A percentile compares a stretch with the other conserved stretches of the same genome.
These are phyloP conservation scores for Gamarada debralockiae DNA, from an alignment of 495 filamentous ascomycete genomes.

Conservation along the genomic window DNA sequence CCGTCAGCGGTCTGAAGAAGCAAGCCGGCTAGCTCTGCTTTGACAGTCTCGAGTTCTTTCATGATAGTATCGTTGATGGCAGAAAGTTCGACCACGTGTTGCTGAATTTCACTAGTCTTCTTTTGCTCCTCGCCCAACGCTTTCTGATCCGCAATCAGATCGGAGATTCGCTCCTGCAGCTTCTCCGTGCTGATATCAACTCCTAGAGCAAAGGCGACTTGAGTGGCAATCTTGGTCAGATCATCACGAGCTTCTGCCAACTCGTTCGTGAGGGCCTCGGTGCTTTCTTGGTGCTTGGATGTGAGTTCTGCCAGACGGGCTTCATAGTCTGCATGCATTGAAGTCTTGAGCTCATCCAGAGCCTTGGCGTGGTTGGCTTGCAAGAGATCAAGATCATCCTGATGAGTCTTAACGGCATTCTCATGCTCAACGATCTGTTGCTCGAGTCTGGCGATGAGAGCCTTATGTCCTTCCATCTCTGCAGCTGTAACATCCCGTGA, in stretches of 20 bases:
- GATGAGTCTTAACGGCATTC: constrained; percentile 42
- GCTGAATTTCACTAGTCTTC: constrained; percentile 46
- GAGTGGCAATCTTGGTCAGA: constrained; percentile 56
- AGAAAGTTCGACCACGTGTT: constrained; percentile 43
- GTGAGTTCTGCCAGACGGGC: constrained; percentile 33
- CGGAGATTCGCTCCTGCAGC: constrained; percentile 48
- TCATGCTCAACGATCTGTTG: constrained; percentile 51
- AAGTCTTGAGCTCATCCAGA: constrained; percentile 44
- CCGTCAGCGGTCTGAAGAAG: constrained; percentile 32
- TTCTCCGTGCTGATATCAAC: constrained; percentile 52
- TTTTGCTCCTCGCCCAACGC: constrained; percentile 50
- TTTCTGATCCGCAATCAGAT: constrained; percentile 45
- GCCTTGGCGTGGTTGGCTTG: constrained; percentile 40
- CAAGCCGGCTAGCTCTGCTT: constrained; percentile 39
- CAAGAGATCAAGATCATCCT: constrained; percentile 42
- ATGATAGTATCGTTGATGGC: constrained; percentile 51
- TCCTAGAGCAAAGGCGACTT: constrained; percentile 48
- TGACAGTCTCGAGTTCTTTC: constrained; percentile 49
- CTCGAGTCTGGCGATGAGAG: constrained; percentile 54
- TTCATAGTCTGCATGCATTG: constrained; percentile 35
- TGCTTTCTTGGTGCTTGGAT: constrained; percentile 53
- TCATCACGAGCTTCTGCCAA: constrained; percentile 67
- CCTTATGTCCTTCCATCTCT: constrained; percentile 46
- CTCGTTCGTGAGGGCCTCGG: constrained; percentile 62
- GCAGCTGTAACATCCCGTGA: constrained; percentile 40